Percentiles rank a stretch among this genome's conserved stretches.
These are phyloP conservation scores for Saccharomyces kudriavzevii DNA, from an alignment of 805 yeast species.

Conservation along the genomic window DNA sequence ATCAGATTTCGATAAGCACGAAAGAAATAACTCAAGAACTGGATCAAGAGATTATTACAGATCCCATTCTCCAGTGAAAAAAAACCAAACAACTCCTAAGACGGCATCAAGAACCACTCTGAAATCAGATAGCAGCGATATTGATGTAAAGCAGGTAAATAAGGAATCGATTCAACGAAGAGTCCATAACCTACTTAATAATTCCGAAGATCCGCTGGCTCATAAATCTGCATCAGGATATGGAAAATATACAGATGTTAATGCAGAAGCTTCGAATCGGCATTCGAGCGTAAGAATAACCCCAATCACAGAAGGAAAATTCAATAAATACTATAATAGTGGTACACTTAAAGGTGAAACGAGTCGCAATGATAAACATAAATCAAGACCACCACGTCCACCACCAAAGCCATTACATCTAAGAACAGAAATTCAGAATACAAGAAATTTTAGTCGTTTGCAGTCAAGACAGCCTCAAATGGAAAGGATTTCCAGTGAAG, in stretches of 20 bases:
- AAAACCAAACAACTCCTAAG: constrained; percentile 1
- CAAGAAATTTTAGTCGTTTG: neutral
- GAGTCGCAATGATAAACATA: neutral
- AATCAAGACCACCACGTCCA: constrained; percentile 8
- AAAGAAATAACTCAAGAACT: constrained; percentile 1
- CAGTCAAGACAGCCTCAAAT: neutral
- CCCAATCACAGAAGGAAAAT: neutral
- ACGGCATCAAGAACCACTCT: neutral
- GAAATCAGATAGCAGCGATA: constrained; percentile 25
- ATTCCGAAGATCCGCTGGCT: constrained; percentile 12
- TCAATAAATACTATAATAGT: neutral
- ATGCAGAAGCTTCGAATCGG: neutral
- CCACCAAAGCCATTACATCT: constrained; percentile 41
- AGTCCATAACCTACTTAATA: constrained; percentile 41
- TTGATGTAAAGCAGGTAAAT: constrained; percentile 19
- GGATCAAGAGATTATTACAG: constrained; percentile 6
- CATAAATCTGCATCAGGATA: constrained; percentile 69
- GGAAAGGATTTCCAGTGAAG: constrained; percentile 3
- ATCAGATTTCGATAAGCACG: constrained; percentile 7
- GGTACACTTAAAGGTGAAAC: neutral
- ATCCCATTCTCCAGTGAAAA: constrained; percentile 6
- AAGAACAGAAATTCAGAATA: neutral
- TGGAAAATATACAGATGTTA: constrained; percentile 57
- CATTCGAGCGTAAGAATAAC: neutral
- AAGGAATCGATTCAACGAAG: constrained; percentile 45